phyloP scores from a whole-genome alignment of 257 asterid genomes.

The Solanum phureja region DNA sequence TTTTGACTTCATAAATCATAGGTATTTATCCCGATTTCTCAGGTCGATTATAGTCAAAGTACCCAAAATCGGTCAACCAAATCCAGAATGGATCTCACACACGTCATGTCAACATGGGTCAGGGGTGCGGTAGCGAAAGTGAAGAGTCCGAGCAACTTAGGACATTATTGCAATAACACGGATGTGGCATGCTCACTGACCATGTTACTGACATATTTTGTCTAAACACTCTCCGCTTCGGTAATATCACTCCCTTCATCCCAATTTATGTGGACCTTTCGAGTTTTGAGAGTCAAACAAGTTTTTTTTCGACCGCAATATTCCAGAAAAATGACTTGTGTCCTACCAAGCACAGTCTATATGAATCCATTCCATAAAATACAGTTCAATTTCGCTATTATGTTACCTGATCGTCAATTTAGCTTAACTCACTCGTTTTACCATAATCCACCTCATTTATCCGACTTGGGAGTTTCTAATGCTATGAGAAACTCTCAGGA shows the following conservation, averaged over 20 bases:
- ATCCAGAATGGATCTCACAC: neutral
- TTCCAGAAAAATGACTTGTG: neutral
- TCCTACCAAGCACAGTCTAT: neutral
- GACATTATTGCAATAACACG: neutral
- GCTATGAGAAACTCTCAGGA: neutral
- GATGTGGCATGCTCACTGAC: neutral
- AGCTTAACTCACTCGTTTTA: neutral
- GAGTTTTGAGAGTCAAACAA: neutral
- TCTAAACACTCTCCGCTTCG: neutral
- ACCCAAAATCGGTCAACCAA: neutral
- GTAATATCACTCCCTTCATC: neutral
- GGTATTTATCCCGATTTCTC: neutral
- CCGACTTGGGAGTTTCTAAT: neutral
- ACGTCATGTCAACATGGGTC: too few relatives aligned
- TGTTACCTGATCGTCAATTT: neutral
- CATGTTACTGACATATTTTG: neutral
- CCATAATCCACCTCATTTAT: neutral
- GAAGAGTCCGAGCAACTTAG: neutral
- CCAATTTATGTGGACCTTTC: neutral
- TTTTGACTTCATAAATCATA: neutral
- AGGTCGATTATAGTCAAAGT: neutral
- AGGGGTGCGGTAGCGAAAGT: neutral
- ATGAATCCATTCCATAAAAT: neutral
- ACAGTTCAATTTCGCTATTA: neutral
- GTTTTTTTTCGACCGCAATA: neutral